phyloP scores from a whole-genome alignment of 805 yeast species.

The Henningerozyma blattae region DNA sequence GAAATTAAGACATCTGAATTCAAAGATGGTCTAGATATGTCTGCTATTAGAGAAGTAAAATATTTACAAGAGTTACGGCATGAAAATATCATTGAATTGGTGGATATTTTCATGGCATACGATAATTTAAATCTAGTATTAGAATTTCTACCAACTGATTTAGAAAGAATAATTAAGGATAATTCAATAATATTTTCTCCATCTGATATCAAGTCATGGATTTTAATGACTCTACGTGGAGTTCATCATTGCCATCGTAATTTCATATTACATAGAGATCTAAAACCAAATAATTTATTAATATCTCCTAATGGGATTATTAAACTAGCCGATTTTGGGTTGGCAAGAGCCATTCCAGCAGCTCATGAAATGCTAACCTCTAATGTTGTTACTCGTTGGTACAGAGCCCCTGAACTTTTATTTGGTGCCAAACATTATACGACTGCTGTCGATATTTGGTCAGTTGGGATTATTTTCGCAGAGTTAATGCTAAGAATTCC shows the following conservation, averaged over 20 bases:
- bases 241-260: constrained; percentile 92
- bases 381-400: constrained; percentile 96
- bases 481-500: constrained; percentile 93
- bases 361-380: constrained; percentile 74
- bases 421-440: constrained; percentile 80
- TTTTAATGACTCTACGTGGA: constrained; percentile 89
- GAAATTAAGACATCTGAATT: constrained; percentile 91
- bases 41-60: constrained; percentile 89
- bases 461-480: constrained; percentile 92
- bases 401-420: constrained; percentile 87
- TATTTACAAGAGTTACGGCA: constrained; percentile 74
- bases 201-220: constrained; percentile 87
- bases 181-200: constrained; percentile 62
- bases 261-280: constrained; percentile 80
- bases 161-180: constrained; percentile 83
- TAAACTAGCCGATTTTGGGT: constrained; percentile 95
- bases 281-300: constrained; percentile 84
- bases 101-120: constrained; percentile 71
- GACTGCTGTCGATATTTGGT: constrained; percentile 94
- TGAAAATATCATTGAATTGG: constrained; percentile 70
- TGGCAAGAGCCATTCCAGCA: constrained; percentile 69
- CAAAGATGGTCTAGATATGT: constrained; percentile 95
- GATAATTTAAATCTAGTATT: constrained; percentile 69
- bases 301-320: constrained; percentile 79
- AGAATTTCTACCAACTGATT: constrained; percentile 85